phyloP scores from a whole-genome alignment of 2,329 filamentous ascomycete species.

The Lizonia empirigonia region DNA sequence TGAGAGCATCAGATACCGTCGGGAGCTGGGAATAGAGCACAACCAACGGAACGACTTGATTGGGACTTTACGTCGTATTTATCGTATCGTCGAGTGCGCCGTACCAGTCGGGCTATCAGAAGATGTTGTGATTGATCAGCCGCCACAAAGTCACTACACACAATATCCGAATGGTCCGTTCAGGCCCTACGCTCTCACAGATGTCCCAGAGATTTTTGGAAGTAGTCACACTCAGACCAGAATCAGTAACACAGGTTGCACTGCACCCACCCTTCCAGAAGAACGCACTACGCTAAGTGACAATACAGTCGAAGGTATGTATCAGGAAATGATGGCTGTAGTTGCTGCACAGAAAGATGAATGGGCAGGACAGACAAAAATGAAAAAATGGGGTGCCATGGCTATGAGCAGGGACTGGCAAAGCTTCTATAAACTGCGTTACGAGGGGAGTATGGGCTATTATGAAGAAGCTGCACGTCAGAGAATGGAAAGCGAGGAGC shows the following conservation, averaged over 20 bases:
- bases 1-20: neutral
- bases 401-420: constrained; percentile 1
- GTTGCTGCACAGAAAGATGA: neutral
- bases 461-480: neutral
- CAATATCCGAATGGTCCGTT: neutral
- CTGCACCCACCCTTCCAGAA: neutral
- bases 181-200: neutral
- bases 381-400: neutral
- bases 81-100: neutral
- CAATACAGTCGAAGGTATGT: neutral
- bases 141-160: neutral
- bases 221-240: neutral
- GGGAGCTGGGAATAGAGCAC: neutral
- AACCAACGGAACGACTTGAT: neutral
- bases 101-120: neutral
- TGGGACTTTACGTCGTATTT: neutral
- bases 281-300: neutral
- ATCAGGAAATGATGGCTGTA: neutral
- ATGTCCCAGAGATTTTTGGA: neutral
- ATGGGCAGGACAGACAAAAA: neutral
- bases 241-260: neutral
- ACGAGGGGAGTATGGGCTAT: neutral
- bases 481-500: neutral
- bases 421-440: neutral
- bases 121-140: neutral